Evolutionary conservation across 176 grass and related monocot genomes (phyloP), one percentile per base, ranked within the genome.

Genomic region (Paspalum notatum): DNA sequence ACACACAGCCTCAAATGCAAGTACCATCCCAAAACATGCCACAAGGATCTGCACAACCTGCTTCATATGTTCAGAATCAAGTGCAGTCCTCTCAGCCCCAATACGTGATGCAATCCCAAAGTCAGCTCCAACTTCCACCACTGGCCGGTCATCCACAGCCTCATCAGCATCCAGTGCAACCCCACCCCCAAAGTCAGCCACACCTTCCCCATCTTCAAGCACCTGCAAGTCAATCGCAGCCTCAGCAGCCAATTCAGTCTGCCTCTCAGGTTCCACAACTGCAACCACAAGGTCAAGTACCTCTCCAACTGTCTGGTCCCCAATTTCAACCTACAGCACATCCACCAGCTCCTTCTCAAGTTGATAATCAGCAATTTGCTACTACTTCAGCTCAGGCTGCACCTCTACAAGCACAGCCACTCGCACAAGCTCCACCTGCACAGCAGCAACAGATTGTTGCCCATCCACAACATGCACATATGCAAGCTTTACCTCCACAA

Each of bases 1-100:
- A 91, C 55, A 55, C 58, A 6, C 92, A 94, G 80, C 78, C 89
- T 78, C 86, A 82, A 67, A 75, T 71, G 58, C 89, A 84, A 77
- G 61, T 81, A 64, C 71, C 44, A 51, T 40, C 87, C 3, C 89
- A 86, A 49, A 84, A 74, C 75, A 70, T 64, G 26, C 45, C 66
- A 45, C 88, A 89, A 87, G 84, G 70, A 71, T 81, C 89, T 53
- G 68, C 12, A 9, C 92, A 94, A 59, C 68, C 78, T 80, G 75
- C 67, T 67, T 17, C 84, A 53, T 87, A 87, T 90, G 71, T 76
- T 65, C 91, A 85, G 58, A 78, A 85, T 59, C 87, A 93, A 81
- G 62, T 76, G 55, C 81, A 84, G 59, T 79, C 74, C 15, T 43
- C 77, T 7, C 87, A 84, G 47, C 12, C 66, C 44, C 90, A 82